Percentiles rank a stretch among this genome's conserved stretches.
These are phyloP conservation scores for Spongospora subterranea DNA, from an alignment of 208 protist species.

Conservation along the genomic window DNA sequence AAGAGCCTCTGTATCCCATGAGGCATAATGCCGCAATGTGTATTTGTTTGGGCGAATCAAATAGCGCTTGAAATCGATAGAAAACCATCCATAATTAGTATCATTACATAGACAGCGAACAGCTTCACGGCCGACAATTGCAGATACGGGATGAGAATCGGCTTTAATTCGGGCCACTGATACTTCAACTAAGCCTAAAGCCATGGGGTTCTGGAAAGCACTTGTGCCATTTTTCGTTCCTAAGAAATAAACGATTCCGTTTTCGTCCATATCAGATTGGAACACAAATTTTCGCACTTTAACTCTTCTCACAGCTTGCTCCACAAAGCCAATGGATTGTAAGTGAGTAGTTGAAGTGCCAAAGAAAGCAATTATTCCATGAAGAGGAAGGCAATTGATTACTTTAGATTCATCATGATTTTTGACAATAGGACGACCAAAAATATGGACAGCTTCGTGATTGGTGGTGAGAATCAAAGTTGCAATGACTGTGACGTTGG, in stretches of 20 bases:
- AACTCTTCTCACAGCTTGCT: slow-evolving; percentile 20
- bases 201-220: not conserved
- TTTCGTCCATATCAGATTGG: slow-evolving; percentile 67
- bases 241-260: slow-evolving; percentile 69
- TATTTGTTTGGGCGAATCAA: slow-evolving; percentile 68
- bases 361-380: slow-evolving; percentile 14
- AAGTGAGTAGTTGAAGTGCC: not conserved
- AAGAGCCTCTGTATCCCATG: slow-evolving; percentile 66
- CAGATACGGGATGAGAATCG: slow-evolving; percentile 57
- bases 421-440: not conserved
- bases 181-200: not conserved
- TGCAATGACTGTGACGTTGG: not conserved
- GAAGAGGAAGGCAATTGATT: not conserved
- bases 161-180: slow-evolving; percentile 48
- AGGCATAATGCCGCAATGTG: slow-evolving; percentile 64
- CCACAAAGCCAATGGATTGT: slow-evolving; percentile 11
- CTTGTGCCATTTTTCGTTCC: slow-evolving; percentile 56
- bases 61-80: slow-evolving; percentile 65
- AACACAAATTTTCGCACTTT: slow-evolving; percentile 60
- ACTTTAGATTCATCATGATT: slow-evolving; percentile 5
- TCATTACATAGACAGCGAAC: slow-evolving; percentile 27
- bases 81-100: slow-evolving; percentile 67
- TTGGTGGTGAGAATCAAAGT: slow-evolving; percentile 46
- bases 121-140: not conserved
- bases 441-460: slow-evolving; percentile 24